These are phyloP conservation scores for Russula sp. DNA, from an alignment of 768 basidiomycete species.

Conservation along the genomic window DNA sequence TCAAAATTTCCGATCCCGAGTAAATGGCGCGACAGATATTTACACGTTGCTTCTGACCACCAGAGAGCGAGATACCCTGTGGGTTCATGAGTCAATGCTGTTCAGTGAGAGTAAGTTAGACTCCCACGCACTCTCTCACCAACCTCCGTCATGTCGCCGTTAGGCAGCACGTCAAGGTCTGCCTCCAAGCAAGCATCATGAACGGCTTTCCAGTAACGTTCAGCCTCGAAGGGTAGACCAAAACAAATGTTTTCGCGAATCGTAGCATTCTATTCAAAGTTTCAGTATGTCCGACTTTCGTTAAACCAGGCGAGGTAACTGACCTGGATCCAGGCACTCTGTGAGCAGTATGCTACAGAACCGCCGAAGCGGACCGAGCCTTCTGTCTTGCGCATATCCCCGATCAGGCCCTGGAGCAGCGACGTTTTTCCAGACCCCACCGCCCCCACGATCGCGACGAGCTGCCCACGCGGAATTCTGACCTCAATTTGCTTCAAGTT, in stretches of 20 bases:
- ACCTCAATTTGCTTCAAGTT: conserved; percentile 59
- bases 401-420: conserved; percentile 66
- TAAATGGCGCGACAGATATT: conserved; percentile 88
- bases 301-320: conserved; percentile 1
- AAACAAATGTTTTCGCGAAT: conserved; percentile 88
- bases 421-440: conserved; percentile 71
- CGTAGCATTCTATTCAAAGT: conserved; percentile 56
- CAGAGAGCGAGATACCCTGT: conserved; percentile 79
- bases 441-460: conserved; percentile 77
- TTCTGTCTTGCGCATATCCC: conserved; percentile 71
- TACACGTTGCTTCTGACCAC: conserved; percentile 74
- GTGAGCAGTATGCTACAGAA: conserved; percentile 74
- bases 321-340: conserved; percentile 88
- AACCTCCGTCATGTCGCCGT: conserved; percentile 80
- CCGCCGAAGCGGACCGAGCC: conserved; percentile 72
- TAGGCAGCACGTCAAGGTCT: conserved; percentile 69
- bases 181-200: conserved; percentile 71
- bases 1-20: conserved; percentile 77
- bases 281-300: not conserved
- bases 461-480: conserved; percentile 64
- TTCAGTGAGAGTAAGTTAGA: not conserved
- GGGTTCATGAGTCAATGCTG: not conserved
- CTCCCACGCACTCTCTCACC: conserved; percentile 50
- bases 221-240: conserved; percentile 74
- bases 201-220: conserved; percentile 77